Base-by-base conservation (phyloP, 805 yeast species). In the Lipomyces orientalis region DNA sequence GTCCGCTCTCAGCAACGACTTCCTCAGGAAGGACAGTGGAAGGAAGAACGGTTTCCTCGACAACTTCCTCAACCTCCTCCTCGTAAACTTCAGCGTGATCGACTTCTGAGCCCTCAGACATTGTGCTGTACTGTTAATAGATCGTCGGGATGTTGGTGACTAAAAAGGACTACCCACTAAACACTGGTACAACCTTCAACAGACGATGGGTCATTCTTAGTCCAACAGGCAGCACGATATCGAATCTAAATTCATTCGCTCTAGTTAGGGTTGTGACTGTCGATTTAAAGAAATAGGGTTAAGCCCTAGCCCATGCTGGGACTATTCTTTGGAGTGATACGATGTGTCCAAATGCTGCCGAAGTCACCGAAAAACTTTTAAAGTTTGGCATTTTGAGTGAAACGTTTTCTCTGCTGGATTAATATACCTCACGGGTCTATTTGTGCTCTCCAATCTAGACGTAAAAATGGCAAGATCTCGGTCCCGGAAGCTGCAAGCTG, bases 11-110 rank as follows among this genome's bases (percentile, higher is more conserved):
- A 82, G 88, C 90, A 86, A 91, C 96, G 81, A 95, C 92, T 64
- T 92, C 98, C 82, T 89, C 92, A 85, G 99, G 98, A 82, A 95
- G 93, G 79, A 94, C 86, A 78, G 98, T 93, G 82, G 97, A 64
- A 60, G 61, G 59, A 52, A 69, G 35, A 31, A 57, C 60, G 35
- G 65, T 60, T 59, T 68, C 69, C 34, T 35, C 62, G 54, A 58
- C 61, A 10, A 37, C 65, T 55, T 60, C 70, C 46, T 39, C 70
- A 33, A 60, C 64, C 65, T 64, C 70, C 39, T 60, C 67, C 61
- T 65, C 66, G 51, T 58, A 64, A 54, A 59, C 64, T 54, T 68
- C 69, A 39, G 59, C 37, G 22, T 49, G 25, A 16, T 63, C 66
- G 66, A 61, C 58, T 37, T 62, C 65, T 16, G 65, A 62, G 31